These are phyloP conservation scores for Acaromyces ingoldii DNA, from an alignment of 1,284 basidiomycete species.

Conservation along the genomic window DNA sequence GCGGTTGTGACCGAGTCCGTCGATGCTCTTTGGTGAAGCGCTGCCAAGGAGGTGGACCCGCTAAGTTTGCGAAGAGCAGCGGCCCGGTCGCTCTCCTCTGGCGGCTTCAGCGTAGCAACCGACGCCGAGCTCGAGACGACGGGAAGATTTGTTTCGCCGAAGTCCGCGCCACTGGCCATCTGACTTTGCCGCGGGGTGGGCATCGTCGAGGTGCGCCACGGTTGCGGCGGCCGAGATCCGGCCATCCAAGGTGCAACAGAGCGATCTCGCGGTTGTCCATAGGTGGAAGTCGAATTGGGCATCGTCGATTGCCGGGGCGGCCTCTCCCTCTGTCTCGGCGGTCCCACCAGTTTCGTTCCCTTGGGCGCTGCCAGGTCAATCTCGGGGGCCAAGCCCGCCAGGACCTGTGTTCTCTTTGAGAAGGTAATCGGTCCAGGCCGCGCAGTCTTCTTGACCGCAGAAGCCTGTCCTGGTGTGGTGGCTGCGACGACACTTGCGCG, in stretches of 20 bases:
- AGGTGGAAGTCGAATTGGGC: too few relatives aligned
- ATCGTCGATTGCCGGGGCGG: not conserved
- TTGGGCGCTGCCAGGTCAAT: not conserved
- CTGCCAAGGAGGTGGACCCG: too few relatives aligned
- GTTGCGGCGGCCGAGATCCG: conserved; percentile 4
- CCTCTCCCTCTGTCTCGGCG: not conserved
- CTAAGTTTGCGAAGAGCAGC: not conserved
- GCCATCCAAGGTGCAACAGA: conserved; percentile 25
- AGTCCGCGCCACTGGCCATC: too few relatives aligned
- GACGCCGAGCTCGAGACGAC: not conserved
- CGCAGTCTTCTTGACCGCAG: not conserved
- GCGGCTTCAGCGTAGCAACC: too few relatives aligned
- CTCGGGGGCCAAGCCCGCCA: conserved; percentile 21
- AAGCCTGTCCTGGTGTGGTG: not conserved
- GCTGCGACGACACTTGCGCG: not conserved
- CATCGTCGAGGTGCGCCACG: not conserved
- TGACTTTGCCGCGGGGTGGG: too few relatives aligned
- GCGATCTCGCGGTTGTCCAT: too few relatives aligned
- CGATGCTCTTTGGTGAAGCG: too few relatives aligned
- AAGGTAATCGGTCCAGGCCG: conserved; percentile 10
- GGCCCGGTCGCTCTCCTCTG: not conserved
- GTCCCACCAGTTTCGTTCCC: not conserved
- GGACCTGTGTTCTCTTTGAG: conserved; percentile 19
- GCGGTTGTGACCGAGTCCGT: too few relatives aligned
- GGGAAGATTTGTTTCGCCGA: too few relatives aligned